phyloP scores from a whole-genome alignment of 2,329 filamentous ascomycete species.

The Iodosphaeria phyllophila region DNA sequence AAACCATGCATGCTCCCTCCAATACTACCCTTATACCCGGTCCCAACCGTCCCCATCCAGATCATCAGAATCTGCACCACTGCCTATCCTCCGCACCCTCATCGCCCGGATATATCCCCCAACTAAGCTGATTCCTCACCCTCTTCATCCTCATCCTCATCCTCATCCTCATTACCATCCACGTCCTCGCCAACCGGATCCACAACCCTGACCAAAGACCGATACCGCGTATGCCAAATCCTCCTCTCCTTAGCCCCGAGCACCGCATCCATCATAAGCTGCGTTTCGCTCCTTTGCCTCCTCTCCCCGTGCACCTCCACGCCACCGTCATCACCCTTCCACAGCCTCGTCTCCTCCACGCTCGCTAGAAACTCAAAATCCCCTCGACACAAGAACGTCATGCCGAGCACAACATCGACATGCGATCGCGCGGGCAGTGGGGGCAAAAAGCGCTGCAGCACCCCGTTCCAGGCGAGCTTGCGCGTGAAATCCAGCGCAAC shows the following conservation, averaged over 20 bases:
- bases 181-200: no score
- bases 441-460: slow-evolving; percentile 57
- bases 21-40: no score
- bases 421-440: slow-evolving; percentile 37
- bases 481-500: slow-evolving; percentile 66
- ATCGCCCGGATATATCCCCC: no score
- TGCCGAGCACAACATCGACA: slow-evolving; percentile 45
- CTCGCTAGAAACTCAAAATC: slow-evolving; percentile 67
- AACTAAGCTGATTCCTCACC: no score
- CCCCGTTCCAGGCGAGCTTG: slow-evolving; percentile 71
- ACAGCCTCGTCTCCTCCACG: slow-evolving; percentile 59
- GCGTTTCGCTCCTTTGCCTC: slow-evolving; percentile 27
- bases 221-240: slow-evolving; percentile 44
- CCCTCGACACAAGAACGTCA: slow-evolving; percentile 60
- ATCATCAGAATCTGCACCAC: no score
- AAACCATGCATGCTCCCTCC: no score
- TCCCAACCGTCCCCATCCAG: no score
- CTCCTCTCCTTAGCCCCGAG: slow-evolving; percentile 40
- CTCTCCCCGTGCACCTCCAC: slow-evolving; percentile 11
- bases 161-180: slow-evolving; percentile 1
- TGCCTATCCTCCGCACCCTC: no score
- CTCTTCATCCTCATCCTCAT: no score
- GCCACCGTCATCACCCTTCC: slow-evolving; percentile 13
- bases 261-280: slow-evolving; percentile 37
- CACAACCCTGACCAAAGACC: slow-evolving; percentile 33